A percentile compares a stretch with the other conserved stretches of the same genome.
These are phyloP conservation scores for Phenoliferia sp. DNA, from an alignment of 1,284 basidiomycete genomes.

Conservation along the genomic window DNA sequence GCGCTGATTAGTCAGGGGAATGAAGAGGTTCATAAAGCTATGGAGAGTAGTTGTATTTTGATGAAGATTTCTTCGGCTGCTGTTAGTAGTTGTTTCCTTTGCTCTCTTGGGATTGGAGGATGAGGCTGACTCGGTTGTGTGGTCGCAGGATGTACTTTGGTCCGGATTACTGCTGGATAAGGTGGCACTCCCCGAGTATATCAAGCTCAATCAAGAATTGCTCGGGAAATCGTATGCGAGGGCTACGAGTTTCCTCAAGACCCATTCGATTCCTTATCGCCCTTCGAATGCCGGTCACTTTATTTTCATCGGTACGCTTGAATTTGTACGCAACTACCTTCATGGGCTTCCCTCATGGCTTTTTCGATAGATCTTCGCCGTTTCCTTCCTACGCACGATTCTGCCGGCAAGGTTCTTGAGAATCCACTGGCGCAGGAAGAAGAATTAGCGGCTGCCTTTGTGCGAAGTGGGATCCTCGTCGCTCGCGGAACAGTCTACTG, in stretches of 20 bases:
- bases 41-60: constrained; percentile 25
- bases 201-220: constrained; percentile 18
- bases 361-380: constrained; percentile 1
- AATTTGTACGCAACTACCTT: background rate
- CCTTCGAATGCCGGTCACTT: constrained; percentile 31
- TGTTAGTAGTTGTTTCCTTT: background rate
- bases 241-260: constrained; percentile 18
- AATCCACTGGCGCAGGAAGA: constrained; percentile 12
- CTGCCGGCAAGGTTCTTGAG: constrained; percentile 1
- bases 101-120: background rate
- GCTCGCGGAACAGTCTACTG: constrained; percentile 25
- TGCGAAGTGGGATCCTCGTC: constrained; percentile 8
- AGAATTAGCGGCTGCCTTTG: constrained; percentile 10
- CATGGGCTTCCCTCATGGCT: constrained; percentile 2
- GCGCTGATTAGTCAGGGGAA: constrained; percentile 46
- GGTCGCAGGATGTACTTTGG: constrained; percentile 23
- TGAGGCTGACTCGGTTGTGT: background rate
- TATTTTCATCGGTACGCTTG: constrained; percentile 23
- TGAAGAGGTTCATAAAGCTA: constrained; percentile 39
- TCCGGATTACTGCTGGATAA: constrained; percentile 18
- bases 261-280: constrained; percentile 17
- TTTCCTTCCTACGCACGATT: constrained; percentile 7
- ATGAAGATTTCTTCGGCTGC: constrained; percentile 34
- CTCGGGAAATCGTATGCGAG: constrained; percentile 17
- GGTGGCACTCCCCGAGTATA: constrained; percentile 10